Evolutionary conservation across 352 stramenopile species (phyloP), one percentile per base, ranked within the genome.

Genomic region (Albugo candida): DNA sequence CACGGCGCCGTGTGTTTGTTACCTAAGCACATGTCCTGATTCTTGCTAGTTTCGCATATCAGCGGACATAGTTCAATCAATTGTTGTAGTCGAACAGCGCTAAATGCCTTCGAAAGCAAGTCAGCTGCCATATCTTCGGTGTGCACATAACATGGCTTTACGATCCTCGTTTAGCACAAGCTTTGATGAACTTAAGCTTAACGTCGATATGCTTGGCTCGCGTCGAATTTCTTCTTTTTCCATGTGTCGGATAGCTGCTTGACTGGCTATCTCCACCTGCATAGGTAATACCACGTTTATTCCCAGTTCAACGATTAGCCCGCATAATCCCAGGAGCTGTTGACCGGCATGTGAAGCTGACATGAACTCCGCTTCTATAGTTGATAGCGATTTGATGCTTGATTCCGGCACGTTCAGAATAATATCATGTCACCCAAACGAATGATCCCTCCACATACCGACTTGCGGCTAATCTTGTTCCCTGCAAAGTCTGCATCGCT

Each of bases 401-500:
- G 60, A 21, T 64, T 52, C 20, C 56, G 54, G 45, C 43, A 54
- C 0, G 45, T 20, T 38, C 46, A 53, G n/a, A 11, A 14, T 13
- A 54, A 18, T 19, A 41, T 13, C 34, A 58, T 60, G 0, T 56
- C 60, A 24, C 58, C 44, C 1, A 61, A 14, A 0, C 18, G 17
- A 0, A 64, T 1, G 0, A 62, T 17, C 0, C 18, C 52, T 12
- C 51, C 56, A 2, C 45, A 55, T 2, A 64, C 42, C 0, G 60
- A 60, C 45, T 60, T 67, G 2, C 52, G 38, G 38, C 17, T 13
- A 8, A 52, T 41, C 10, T 11, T 11, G 45, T 61, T 49, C 0
- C 37, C 52, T 0, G 59, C 56, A 11, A 45, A 67, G n/a, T 64
- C 52, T 0, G 49, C 47, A 36, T 67, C 53, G 16, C 44, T 62